Evolutionary conservation across 176 grass and related monocot genomes (phyloP), one percentile per base, ranked within the genome.

Genomic region (Zea luxurians): DNA sequence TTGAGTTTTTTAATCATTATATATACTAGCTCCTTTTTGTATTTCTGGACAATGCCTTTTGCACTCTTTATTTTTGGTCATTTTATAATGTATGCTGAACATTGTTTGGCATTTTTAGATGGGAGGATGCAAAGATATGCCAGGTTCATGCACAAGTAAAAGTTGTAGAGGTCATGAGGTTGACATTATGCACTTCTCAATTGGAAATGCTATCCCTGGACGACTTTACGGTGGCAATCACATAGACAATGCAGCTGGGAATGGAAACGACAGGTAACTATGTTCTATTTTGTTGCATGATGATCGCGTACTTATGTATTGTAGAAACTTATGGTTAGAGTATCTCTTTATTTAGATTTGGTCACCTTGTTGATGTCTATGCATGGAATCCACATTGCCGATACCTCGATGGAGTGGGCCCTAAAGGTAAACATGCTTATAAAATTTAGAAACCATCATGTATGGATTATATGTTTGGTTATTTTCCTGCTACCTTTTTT

Each of bases 131-230:
- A 60, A 78, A 62, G 77, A 89, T 74, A 47, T 85, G 78, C 87
- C 62, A 66, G 83, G 37, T 83, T 87, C 85, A 50, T 98, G 96
- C 81, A 91, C 92, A 35, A 90, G 83, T 45, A 91, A 90, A 92
- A 92, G 82, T 55, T 98, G 96, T 79, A 87, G 82, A 67, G 92
- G 88, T 42, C 71, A 98, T 66, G 96, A 95, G 80, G 96, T 98
- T 36, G 96, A 98, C 77, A 98, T 98, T 81, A 87, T 99, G 92
- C 92, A 94, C 80, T 99, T 99, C 73, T 92, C 88, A 47, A 73
- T 99, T 79, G 96, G 92, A 83, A 91, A 81, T 95, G 92, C 96
- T 86, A 92, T 99, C 90, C 96, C 96, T 64, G 96, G 96, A 66
- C 92, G 96, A 76, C 70, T 99, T 66, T 99, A 99, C 67, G 96